Conservation (phyloP, 805 yeast species). For the Metschnikowia peoriensis region DNA sequence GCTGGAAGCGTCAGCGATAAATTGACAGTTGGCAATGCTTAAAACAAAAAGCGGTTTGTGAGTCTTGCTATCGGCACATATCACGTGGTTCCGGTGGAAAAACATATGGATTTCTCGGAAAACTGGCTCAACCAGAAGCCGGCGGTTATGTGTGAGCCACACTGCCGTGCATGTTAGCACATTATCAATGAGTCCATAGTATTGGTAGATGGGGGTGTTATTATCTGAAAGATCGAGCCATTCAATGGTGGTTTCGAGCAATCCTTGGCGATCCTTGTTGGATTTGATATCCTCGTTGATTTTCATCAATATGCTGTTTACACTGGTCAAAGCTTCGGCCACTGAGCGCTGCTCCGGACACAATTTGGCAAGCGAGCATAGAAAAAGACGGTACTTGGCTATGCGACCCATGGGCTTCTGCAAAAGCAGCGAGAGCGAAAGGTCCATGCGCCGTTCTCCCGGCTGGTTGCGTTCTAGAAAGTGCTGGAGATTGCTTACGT, state of each 20-base stretch:
- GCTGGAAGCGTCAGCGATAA: slow-evolving; percentile 1
- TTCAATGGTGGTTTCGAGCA: slow-evolving; percentile 5
- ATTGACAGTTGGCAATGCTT: slow-evolving; percentile 6
- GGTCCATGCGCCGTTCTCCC: slow-evolving; percentile 12
- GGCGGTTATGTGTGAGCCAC: slow-evolving; percentile 7
- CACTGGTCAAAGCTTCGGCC: slow-evolving; percentile 3
- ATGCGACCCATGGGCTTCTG: slow-evolving; percentile 16
- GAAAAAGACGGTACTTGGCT: slow-evolving; percentile 16
- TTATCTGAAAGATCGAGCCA: slow-evolving; percentile 4
- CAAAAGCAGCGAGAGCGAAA: slow-evolving; percentile 15
- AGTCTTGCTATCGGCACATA: slow-evolving; percentile 2
- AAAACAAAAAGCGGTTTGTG: slow-evolving; percentile 7
- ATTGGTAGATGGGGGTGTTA: not conserved
- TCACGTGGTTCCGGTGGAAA: slow-evolving; percentile 8
- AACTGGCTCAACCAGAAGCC: slow-evolving; percentile 2
- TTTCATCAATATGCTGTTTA: slow-evolving; percentile 4
- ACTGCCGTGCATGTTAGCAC: slow-evolving; percentile 1
- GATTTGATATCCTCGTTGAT: slow-evolving; percentile 10
- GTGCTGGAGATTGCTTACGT: slow-evolving; percentile 11
- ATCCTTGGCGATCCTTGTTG: slow-evolving; percentile 5
- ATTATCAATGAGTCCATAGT: slow-evolving; percentile 7
- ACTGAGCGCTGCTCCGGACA: not conserved
- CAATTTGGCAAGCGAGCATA: slow-evolving; percentile 7
- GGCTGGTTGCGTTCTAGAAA: slow-evolving; percentile 17
- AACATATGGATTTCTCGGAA: slow-evolving; percentile 5